phyloP scores from a whole-genome alignment of 768 basidiomycete genomes.

The Sarcodon sp. region DNA sequence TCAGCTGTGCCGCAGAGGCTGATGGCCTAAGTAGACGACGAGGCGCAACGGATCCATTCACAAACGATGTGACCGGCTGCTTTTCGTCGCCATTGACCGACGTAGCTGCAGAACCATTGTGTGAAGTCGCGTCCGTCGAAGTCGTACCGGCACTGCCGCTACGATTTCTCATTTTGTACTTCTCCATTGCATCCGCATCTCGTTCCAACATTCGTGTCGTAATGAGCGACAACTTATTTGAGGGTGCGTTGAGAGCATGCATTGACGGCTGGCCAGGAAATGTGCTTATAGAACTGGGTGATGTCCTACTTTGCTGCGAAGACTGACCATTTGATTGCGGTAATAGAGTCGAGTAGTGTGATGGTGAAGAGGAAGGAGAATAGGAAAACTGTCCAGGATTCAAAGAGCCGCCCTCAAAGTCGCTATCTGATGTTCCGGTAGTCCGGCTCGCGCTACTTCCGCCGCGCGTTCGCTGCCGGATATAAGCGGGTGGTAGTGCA shows the following conservation, averaged over 20 bases:
- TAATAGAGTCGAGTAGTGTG: slow-evolving; percentile 12
- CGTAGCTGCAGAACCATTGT: slow-evolving; percentile 39
- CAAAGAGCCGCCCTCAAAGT: slow-evolving; percentile 29
- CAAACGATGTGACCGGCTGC: slow-evolving; percentile 25
- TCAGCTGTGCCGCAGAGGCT: slow-evolving; percentile 65
- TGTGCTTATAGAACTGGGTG: slow-evolving; percentile 23
- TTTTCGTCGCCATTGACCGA: slow-evolving; percentile 42
- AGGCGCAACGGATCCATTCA: slow-evolving; percentile 43
- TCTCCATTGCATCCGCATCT: slow-evolving; percentile 82
- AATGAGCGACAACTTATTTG: slow-evolving; percentile 54
- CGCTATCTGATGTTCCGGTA: slow-evolving; percentile 64
- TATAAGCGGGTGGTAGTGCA: slow-evolving; percentile 20
- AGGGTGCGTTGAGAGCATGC: slow-evolving; percentile 21
- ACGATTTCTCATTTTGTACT: slow-evolving; percentile 70
- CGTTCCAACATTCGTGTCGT: slow-evolving; percentile 71
- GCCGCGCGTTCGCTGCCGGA: slow-evolving; percentile 30
- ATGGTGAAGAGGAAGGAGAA: slow-evolving; percentile 18
- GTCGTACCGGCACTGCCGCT: slow-evolving; percentile 69
- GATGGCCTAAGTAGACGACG: slow-evolving; percentile 55
- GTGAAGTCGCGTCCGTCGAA: slow-evolving; percentile 60
- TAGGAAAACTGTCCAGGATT: slow-evolving; percentile 28
- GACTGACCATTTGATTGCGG: slow-evolving; percentile 50
- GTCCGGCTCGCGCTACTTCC: slow-evolving; percentile 75
- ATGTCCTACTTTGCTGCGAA: slow-evolving; percentile 33
- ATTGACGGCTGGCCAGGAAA: slow-evolving; percentile 23